These are phyloP conservation scores for Lepidium didymum DNA, from an alignment of 345 rosid genomes.

Conservation along the genomic window DNA sequence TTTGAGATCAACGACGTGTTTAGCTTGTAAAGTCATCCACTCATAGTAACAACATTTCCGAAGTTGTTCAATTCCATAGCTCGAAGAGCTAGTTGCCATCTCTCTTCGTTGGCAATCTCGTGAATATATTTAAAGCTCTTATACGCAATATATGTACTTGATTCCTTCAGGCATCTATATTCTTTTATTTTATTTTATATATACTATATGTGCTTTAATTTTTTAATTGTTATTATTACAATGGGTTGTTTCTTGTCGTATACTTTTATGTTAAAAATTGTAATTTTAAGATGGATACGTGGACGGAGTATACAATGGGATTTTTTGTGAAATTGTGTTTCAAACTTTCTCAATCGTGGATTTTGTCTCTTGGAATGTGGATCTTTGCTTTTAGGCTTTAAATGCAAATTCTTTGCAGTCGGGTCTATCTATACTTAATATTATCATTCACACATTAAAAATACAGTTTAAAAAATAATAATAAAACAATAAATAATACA, in stretches of 20 bases:
- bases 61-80: background rate
- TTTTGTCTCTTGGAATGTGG: conserved; percentile 9
- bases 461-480: too few species aligned
- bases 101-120: background rate
- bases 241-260: background rate
- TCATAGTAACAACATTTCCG: conserved; percentile 12
- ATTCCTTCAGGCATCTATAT: background rate
- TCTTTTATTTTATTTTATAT: background rate
- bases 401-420: too few species aligned
- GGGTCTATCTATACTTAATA: too few species aligned
- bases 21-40: conserved; percentile 20
- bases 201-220: background rate
- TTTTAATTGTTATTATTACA: background rate
- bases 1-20: conserved; percentile 18
- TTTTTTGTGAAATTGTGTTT: background rate
- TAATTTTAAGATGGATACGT: too few species aligned
- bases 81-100: background rate
- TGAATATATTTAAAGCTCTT: background rate
- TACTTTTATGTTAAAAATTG: background rate
- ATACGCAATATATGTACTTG: background rate
- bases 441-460: too few species aligned
- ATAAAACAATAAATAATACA: too few species aligned
- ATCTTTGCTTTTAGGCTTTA: conserved; percentile 1
- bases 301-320: background rate
- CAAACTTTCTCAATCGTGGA: too few species aligned